phyloP scores from a whole-genome alignment of 352 stramenopile species.

The Phytophthora idaei region DNA sequence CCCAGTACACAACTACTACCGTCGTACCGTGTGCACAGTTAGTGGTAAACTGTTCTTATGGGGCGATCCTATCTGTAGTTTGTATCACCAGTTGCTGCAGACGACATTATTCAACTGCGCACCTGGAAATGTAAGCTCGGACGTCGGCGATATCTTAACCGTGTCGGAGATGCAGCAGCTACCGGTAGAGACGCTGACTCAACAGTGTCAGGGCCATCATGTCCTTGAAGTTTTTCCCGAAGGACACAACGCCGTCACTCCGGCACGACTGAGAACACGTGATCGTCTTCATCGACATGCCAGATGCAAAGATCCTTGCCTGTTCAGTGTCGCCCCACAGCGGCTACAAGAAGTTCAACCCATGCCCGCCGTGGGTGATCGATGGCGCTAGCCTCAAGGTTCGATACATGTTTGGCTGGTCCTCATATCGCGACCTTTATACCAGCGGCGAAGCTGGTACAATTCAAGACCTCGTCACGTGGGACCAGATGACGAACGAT shows the following conservation, averaged over 20 bases:
- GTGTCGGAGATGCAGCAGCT: slow-evolving; percentile 41
- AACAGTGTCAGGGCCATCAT: slow-evolving; percentile 1
- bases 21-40: slow-evolving; percentile 29
- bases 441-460: not conserved
- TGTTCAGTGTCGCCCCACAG: slow-evolving; percentile 3
- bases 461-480: slow-evolving; percentile 14
- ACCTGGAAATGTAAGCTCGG: slow-evolving; percentile 22
- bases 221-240: slow-evolving; percentile 8
- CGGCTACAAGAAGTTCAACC: slow-evolving; percentile 12
- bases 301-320: not conserved
- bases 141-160: slow-evolving; percentile 27
- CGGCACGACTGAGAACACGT: slow-evolving; percentile 9
- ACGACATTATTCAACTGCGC: slow-evolving; percentile 60
- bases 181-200: slow-evolving; percentile 53
- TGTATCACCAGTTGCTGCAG: slow-evolving; percentile 65
- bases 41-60: slow-evolving; percentile 45
- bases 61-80: slow-evolving; percentile 59
- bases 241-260: not conserved
- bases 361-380: not conserved
- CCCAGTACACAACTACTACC: slow-evolving; percentile 29
- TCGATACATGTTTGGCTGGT: not conserved
- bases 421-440: slow-evolving; percentile 3
- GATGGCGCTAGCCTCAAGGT: slow-evolving; percentile 5
- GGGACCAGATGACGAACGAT: slow-evolving; percentile 6
- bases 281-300: slow-evolving; percentile 10